phyloP scores from a whole-genome alignment of 352 stramenopile genomes.

The Phytophthora fragariae region DNA sequence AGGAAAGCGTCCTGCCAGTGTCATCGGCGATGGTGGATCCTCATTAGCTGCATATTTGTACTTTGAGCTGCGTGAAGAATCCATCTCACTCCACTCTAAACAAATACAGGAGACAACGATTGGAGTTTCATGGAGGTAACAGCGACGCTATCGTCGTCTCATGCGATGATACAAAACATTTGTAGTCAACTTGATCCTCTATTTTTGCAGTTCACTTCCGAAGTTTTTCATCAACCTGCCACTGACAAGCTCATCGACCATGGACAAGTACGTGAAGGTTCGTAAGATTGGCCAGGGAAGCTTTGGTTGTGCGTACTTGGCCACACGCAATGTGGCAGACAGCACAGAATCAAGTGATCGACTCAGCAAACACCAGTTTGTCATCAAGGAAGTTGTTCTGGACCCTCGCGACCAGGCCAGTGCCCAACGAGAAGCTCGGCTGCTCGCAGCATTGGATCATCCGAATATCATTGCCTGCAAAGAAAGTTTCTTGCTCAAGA shows the following conservation, averaged over 20 bases:
- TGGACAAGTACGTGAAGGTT: slow-evolving; percentile 85
- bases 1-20: slow-evolving; percentile 27
- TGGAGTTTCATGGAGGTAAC: slow-evolving; percentile 1
- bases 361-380: slow-evolving; percentile 54
- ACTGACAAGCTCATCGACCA: slow-evolving; percentile 30
- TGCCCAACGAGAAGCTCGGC: slow-evolving; percentile 68
- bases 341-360: slow-evolving; percentile 2
- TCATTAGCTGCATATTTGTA: slow-evolving; percentile 9
- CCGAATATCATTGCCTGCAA: slow-evolving; percentile 87
- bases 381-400: slow-evolving; percentile 82
- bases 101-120: not conserved
- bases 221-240: not conserved
- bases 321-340: slow-evolving; percentile 47
- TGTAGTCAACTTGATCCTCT: slow-evolving; percentile 18
- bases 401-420: slow-evolving; percentile 68
- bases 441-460: slow-evolving; percentile 78
- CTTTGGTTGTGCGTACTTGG: slow-evolving; percentile 77
- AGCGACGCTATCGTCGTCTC: not conserved
- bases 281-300: slow-evolving; percentile 80
- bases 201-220: slow-evolving; percentile 28
- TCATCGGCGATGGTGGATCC: slow-evolving; percentile 17
- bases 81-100: slow-evolving; percentile 9
- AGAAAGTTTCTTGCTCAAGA: slow-evolving; percentile 71
- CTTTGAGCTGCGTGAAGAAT: slow-evolving; percentile 14
- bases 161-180: slow-evolving; percentile 24